phyloP scores from a whole-genome alignment of 305 asterid genomes.

The Withania somnifera region DNA sequence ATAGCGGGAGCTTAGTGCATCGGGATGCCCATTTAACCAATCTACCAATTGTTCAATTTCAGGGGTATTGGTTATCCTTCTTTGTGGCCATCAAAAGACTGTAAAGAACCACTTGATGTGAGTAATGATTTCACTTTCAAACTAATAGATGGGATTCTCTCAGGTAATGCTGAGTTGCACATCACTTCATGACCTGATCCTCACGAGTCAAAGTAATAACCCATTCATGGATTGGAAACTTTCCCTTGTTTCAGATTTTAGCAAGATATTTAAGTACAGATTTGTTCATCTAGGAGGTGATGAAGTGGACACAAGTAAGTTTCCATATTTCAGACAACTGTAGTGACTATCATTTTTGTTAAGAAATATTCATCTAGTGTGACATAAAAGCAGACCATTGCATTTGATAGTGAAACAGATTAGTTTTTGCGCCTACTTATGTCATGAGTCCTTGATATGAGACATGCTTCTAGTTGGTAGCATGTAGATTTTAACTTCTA shows the following conservation, averaged over 20 bases:
- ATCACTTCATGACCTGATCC: neutral
- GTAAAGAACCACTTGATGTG: slow-evolving; percentile 83
- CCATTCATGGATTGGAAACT: neutral
- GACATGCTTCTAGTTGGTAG: neutral
- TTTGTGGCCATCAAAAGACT: slow-evolving; percentile 67
- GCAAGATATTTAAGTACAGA: slow-evolving; percentile 84
- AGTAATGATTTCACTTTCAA: slow-evolving; percentile 81
- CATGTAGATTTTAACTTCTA: neutral
- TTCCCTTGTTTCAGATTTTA: slow-evolving; percentile 51
- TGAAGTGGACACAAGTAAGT: slow-evolving; percentile 86
- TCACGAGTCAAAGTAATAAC: neutral
- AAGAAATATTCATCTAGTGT: neutral
- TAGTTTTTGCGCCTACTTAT: neutral
- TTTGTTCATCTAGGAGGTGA: slow-evolving; percentile 95
- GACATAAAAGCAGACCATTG: neutral
- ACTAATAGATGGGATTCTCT: slow-evolving; percentile 75
- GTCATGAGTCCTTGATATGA: neutral
- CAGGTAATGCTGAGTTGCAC: slow-evolving; percentile 32
- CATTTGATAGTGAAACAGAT: neutral
- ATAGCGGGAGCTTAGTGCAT: neutral
- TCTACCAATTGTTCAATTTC: neutral
- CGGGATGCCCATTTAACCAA: neutral
- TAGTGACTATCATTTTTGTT: neutral
- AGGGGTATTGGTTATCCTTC: slow-evolving; percentile 93
- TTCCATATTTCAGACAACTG: neutral